phyloP scores from a whole-genome alignment of 2,329 filamentous ascomycete species.

The Epichloe amarillans region DNA sequence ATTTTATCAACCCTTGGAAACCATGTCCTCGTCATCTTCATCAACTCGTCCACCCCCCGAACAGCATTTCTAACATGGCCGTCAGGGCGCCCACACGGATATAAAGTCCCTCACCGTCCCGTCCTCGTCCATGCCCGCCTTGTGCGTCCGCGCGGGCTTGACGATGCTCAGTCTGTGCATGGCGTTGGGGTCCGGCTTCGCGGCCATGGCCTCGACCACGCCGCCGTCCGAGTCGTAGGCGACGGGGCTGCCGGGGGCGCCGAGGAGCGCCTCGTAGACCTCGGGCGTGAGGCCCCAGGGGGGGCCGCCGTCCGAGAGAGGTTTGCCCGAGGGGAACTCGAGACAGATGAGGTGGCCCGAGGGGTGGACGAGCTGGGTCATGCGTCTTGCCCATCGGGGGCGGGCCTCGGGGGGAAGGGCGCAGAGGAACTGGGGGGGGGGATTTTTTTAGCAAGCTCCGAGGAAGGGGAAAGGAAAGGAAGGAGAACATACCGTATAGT shows the following conservation, averaged over 20 bases:
- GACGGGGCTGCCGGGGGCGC: conserved; percentile 53
- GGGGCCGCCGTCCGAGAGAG: conserved; percentile 54
- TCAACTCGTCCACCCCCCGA: background rate
- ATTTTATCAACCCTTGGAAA: too few relatives aligned
- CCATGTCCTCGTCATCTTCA: background rate
- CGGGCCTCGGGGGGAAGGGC: conserved; percentile 45
- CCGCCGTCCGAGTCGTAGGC: conserved; percentile 37
- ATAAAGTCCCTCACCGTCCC: conserved; percentile 38
- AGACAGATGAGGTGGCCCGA: conserved; percentile 47
- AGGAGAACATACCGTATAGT: conserved; percentile 40
- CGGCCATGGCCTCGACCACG: conserved; percentile 25
- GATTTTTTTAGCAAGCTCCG: too few relatives aligned
- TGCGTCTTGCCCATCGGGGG: conserved; percentile 39
- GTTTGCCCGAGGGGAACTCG: conserved; percentile 67
- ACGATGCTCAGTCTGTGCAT: conserved; percentile 34
- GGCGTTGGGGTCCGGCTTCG: conserved; percentile 23
- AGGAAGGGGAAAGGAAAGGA: too few relatives aligned
- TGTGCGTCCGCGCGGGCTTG: conserved; percentile 37
- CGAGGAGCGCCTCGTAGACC: conserved; percentile 60
- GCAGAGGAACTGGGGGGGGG: conserved; percentile 35
- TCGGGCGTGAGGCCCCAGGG: conserved; percentile 54
- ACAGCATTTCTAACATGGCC: background rate
- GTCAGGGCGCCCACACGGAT: conserved; percentile 35
- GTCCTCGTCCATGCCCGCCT: conserved; percentile 29
- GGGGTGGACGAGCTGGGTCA: conserved; percentile 34